phyloP scores from a whole-genome alignment of 2,329 filamentous ascomycete species.

The Thermoascus crustaceus region DNA sequence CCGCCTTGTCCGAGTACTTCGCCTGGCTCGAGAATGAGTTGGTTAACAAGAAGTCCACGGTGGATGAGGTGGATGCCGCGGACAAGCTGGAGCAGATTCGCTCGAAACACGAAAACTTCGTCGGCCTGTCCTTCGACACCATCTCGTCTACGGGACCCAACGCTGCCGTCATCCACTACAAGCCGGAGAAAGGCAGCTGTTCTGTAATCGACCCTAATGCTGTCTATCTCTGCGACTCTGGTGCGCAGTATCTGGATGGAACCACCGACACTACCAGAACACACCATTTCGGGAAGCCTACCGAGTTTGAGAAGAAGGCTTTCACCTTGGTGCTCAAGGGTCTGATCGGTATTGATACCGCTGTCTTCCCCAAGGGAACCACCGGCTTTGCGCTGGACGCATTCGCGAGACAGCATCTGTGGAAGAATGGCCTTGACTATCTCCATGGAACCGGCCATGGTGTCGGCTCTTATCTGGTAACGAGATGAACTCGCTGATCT shows the following conservation, averaged over 20 bases:
- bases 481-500: slow-evolving; percentile 3
- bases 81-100: slow-evolving; percentile 69
- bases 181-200: slow-evolving; percentile 74
- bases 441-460: slow-evolving; percentile 94
- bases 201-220: slow-evolving; percentile 73
- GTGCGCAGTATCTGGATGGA: slow-evolving; percentile 90
- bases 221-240: slow-evolving; percentile 93
- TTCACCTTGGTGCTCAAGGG: slow-evolving; percentile 95
- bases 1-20: slow-evolving; percentile 84
- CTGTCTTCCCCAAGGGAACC: slow-evolving; percentile 88
- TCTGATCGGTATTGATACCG: slow-evolving; percentile 77
- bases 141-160: slow-evolving; percentile 93
- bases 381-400: slow-evolving; percentile 86
- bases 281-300: slow-evolving; percentile 80
- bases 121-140: slow-evolving; percentile 86
- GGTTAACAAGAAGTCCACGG: slow-evolving; percentile 57
- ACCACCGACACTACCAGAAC: slow-evolving; percentile 95
- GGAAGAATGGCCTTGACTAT: slow-evolving; percentile 90
- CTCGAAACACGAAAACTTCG: slow-evolving; percentile 62
- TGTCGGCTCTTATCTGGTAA: slow-evolving; percentile 76
- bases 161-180: slow-evolving; percentile 93
- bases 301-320: slow-evolving; percentile 72
- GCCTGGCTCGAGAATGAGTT: slow-evolving; percentile 93
- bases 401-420: slow-evolving; percentile 82
- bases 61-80: slow-evolving; percentile 87